Percentiles rank a stretch among this genome's conserved stretches.
phyloP scores from a whole-genome alignment of 164 flowering plant species.

The Stephania yunnanensis region DNA sequence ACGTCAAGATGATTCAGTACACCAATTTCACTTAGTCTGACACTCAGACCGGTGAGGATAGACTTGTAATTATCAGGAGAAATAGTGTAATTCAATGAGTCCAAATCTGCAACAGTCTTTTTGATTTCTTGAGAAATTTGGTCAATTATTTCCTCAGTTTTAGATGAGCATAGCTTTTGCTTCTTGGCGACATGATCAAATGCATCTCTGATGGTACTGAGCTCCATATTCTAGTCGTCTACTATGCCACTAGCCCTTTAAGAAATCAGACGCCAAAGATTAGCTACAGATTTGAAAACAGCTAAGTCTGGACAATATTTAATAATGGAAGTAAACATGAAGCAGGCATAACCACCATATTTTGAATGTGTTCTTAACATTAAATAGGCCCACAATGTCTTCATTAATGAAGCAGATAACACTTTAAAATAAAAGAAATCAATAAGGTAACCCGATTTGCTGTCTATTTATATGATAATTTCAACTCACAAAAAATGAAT shows the following conservation, averaged over 20 bases:
- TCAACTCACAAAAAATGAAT: too few relatives aligned
- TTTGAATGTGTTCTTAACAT: neutral
- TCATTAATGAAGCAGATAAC: neutral
- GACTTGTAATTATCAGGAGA: constrained; percentile 26
- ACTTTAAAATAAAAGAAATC: too few relatives aligned
- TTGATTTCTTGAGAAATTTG: constrained; percentile 55
- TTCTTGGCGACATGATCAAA: constrained; percentile 83
- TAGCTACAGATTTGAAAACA: neutral
- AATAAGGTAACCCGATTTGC: too few relatives aligned
- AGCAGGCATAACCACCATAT: neutral
- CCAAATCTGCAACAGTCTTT: constrained; percentile 38
- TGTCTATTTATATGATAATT: too few relatives aligned
- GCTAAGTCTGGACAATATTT: neutral
- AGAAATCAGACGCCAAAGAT: neutral
- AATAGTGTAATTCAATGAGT: constrained; percentile 21
- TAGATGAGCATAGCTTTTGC: constrained; percentile 64
- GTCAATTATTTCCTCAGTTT: constrained; percentile 60
- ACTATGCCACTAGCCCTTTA: neutral
- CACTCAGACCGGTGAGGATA: constrained; percentile 44
- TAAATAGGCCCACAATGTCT: neutral
- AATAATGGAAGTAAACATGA: neutral
- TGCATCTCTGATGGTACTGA: constrained; percentile 64
- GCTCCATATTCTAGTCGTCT: constrained; percentile 43
- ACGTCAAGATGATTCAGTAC: constrained; percentile 54
- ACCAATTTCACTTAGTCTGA: constrained; percentile 37